These are phyloP conservation scores for Fistulifera solaris DNA, from an alignment of 108 stramenopile species.

Conservation along the genomic window DNA sequence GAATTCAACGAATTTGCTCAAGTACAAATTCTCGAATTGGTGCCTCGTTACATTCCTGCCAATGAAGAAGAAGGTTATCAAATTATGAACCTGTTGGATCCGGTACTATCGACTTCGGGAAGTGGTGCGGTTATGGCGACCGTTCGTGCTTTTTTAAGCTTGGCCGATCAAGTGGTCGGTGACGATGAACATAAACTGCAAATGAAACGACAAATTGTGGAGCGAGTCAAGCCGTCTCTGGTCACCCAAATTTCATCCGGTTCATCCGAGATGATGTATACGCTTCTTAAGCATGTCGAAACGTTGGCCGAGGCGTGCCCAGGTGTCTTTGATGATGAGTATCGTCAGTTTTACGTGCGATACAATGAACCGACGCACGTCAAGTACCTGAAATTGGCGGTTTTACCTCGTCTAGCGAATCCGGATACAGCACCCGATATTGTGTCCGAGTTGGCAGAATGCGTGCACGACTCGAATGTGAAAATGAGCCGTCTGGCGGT, in stretches of 20 bases:
- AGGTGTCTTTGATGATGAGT: slow-evolving; percentile 95
- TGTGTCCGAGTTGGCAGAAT: slow-evolving; percentile 91
- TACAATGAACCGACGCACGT: slow-evolving; percentile 94
- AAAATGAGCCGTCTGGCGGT: slow-evolving; percentile 82
- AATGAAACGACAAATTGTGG: slow-evolving; percentile 83
- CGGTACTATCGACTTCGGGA: slow-evolving; percentile 88
- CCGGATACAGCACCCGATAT: slow-evolving; percentile 87
- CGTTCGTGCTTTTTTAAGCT: slow-evolving; percentile 86
- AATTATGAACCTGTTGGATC: slow-evolving; percentile 99
- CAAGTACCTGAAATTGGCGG: slow-evolving; percentile 89
- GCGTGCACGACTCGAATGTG: slow-evolving; percentile 73
- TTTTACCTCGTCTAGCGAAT: slow-evolving; percentile 87
- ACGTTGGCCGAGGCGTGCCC: slow-evolving; percentile 84
- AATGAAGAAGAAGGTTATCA: slow-evolving; percentile 90
- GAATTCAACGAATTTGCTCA: slow-evolving; percentile 98
- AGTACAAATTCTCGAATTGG: slow-evolving; percentile 86
- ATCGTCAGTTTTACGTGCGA: slow-evolving; percentile 92
- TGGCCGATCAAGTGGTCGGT: slow-evolving; percentile 77
- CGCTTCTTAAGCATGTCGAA: slow-evolving; percentile 90
- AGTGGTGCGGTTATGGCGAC: slow-evolving; percentile 93
- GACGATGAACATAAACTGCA: slow-evolving; percentile 31
- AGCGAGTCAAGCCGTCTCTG: slow-evolving; percentile 89
- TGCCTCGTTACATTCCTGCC: slow-evolving; percentile 88
- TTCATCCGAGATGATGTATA: slow-evolving; percentile 80
- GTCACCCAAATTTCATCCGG: slow-evolving; percentile 89